Conservation (phyloP, 1,139 yeast species). For the Kodamaea suecica region DNA sequence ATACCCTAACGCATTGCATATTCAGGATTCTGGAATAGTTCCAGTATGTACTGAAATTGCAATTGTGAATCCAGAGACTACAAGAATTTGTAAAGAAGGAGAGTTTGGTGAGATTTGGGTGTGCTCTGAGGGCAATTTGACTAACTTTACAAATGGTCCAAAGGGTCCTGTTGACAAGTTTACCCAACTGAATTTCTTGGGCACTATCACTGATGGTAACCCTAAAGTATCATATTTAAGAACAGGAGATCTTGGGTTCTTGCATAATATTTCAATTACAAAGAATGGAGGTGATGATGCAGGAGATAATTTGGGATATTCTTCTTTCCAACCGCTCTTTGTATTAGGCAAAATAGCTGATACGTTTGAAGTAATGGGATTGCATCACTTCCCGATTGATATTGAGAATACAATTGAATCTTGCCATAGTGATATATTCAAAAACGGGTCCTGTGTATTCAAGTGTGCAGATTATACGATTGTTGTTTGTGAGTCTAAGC, state of each 20-base stretch:
- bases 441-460: conserved; percentile 67
- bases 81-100: conserved; percentile 76
- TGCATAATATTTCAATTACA: conserved; percentile 64
- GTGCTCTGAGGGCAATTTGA: conserved; percentile 77
- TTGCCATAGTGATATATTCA: conserved; percentile 56
- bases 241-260: conserved; percentile 92
- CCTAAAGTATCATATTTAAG: conserved; percentile 64
- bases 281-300: conserved; percentile 42
- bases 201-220: conserved; percentile 61
- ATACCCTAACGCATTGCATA: conserved; percentile 63
- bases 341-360: conserved; percentile 84
- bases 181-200: conserved; percentile 46
- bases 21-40: conserved; percentile 95
- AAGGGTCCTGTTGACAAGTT: conserved; percentile 44
- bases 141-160: conserved; percentile 58
- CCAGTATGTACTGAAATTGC: conserved; percentile 93
- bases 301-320: conserved; percentile 36
- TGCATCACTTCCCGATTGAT: conserved; percentile 87
- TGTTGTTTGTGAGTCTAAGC: conserved; percentile 68
- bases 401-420: conserved; percentile 73
- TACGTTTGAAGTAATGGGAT: conserved; percentile 87
- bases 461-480: conserved; percentile 81
- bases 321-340: conserved; percentile 71
- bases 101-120: conserved; percentile 99
- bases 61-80: conserved; percentile 92